Base-by-base conservation (phyloP, 2,329 filamentous ascomycete species). In the Monosporascus cannonballus region DNA sequence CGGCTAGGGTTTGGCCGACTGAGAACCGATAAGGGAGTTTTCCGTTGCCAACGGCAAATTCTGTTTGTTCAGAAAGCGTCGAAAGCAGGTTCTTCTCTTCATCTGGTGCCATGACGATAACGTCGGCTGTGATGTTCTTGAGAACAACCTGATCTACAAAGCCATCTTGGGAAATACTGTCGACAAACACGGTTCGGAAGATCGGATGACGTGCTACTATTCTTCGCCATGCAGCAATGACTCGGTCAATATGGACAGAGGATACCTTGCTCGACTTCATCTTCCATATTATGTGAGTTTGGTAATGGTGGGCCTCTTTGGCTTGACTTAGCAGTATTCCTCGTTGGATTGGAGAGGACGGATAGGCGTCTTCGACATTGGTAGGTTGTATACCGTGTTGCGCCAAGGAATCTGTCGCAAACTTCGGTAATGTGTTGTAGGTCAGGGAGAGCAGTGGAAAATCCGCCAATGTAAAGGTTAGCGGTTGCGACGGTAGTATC, bases 291-390 rank as follows among this genome's bases (percentile, higher is more conserved):
- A 42, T 20, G 39, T n/a, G 18, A 24, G 39, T n/a, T 42, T 42
- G 39, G 18, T 42, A 42, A 22, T 22, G 17, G 9, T 24, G 39
- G 8, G 39, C 17, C 17, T 42, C 39, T 14, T 42, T 42, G 9
- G 18, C 17, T 20, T 42, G 39, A 42, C 17, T 22, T 18, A 58
- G 22, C 20, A 58, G 52, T 14, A 58, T 56, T 25, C 56, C 56
- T 17, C 49, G 44, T 30, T 58, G 56, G 34, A 58, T 50, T 18
- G 56, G 54, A 14, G 56, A 54, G 36, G 49, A 56, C 6, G 56
- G 54, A 48, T 53, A 57, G 18, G 50, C 49, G 18, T 55, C 47
- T 38, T 53, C 36, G 18, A 53, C 45, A 42, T 41, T 38, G 20
- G 24, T 18, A 24, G 37, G 17, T 14, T 46, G 30, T 15, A 38